These are phyloP conservation scores for Blastobotrys peoriensis DNA, from an alignment of 805 yeast species.

Conservation along the genomic window DNA sequence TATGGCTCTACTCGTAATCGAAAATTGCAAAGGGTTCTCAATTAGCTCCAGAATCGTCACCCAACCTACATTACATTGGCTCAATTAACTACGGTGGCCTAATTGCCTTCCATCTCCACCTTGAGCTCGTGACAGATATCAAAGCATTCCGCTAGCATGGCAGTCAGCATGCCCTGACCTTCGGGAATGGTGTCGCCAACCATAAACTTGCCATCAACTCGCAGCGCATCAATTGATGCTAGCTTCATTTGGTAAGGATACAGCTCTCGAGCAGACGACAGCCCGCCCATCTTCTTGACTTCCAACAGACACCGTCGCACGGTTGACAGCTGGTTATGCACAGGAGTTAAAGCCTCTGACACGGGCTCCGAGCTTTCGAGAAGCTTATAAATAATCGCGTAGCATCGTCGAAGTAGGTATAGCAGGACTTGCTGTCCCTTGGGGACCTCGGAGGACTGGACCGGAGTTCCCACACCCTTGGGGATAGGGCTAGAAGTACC, in stretches of 20 bases:
- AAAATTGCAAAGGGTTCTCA: too few species aligned
- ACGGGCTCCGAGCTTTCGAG: constrained; percentile 94
- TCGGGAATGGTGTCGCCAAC: constrained; percentile 89
- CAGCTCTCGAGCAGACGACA: constrained; percentile 78
- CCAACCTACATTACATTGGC: too few species aligned
- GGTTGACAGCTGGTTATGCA: constrained; percentile 89
- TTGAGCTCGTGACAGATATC: constrained; percentile 89
- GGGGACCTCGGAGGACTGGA: constrained; percentile 3
- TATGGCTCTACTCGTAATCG: too few species aligned
- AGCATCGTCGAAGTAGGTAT: constrained; percentile 82
- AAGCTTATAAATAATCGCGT: constrained; percentile 81
- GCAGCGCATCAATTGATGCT: constrained; percentile 78
- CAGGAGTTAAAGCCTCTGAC: constrained; percentile 84
- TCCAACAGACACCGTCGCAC: constrained; percentile 86
- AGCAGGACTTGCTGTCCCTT: constrained; percentile 43
- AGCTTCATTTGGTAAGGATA: constrained; percentile 95
- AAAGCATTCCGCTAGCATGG: constrained; percentile 86
- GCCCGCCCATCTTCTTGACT: constrained; percentile 87
- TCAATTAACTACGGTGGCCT: too few species aligned
- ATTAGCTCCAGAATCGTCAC: too few species aligned
- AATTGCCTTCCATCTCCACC: constrained; percentile 64
- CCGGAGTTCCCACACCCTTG: constrained; percentile 4
- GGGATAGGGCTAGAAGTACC: background rate
- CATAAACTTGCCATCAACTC: constrained; percentile 88
- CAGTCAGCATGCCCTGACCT: constrained; percentile 95